Evolutionary conservation across 2,329 filamentous ascomycete species (phyloP), one percentile per base, ranked within the genome.

Genomic region (Alternaria gaisen): DNA sequence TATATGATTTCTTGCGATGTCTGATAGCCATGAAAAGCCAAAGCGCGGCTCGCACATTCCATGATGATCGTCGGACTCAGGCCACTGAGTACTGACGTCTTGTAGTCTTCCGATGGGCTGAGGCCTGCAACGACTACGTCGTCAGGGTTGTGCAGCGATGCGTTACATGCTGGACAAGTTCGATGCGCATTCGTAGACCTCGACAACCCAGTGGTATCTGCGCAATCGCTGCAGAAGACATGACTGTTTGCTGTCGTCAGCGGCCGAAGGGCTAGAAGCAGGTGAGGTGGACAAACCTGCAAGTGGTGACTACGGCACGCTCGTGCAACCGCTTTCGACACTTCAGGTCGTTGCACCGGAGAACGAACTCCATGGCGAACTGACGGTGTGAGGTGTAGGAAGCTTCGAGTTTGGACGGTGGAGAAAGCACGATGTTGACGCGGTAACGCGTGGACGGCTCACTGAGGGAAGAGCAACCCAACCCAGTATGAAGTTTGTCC

Each of bases 21-120:
- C 75, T 97, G 93, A 71, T 97, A 97, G 30, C 88, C 89, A 90
- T 93, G 97, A 74, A 97, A 97, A 32, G 86, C 87, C 65, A 97
- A 79, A 1, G 90, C 93, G 67, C 91, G 86, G 5, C 90, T 88
- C 22, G 92, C 91, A 77, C 93, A 96, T 70, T 97, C 94, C 85
- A 97, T 93, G 65, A 97, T 91, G 30, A 90, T 84, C 34, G 85
- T 89, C 1, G 94, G 94, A 61, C 88, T 91, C 1, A 97, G 81
- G 0, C 94, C 94, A 72, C 91, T 93, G 11, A 97, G 83, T 0
- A 96, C 87, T 61, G 90, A 94, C 0, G 91, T 93, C 78, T 97
- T 97, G 83, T 95, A 97, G 67, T 96, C 93, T 71, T 97, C 94
- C 0, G 88, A 89, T 0, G 93, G 93, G 61, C 90, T 91, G 41